These are phyloP conservation scores for Umbelopsis vinacea DNA, from an alignment of 192 early-diverging fungal genomes.

Conservation along the genomic window DNA sequence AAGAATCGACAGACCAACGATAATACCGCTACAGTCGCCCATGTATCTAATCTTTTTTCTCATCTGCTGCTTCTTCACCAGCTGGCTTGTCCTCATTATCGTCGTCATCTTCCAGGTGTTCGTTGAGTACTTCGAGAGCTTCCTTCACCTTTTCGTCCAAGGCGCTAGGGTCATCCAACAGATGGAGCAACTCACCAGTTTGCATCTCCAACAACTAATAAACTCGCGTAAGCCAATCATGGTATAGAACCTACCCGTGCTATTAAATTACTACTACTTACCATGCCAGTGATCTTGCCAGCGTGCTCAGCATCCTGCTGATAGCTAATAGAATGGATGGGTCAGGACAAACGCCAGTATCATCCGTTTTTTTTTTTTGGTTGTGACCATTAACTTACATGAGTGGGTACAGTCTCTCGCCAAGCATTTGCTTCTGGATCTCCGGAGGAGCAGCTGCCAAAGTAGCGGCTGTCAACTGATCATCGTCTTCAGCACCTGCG, in stretches of 20 bases:
- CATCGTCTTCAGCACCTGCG: constrained; percentile 44
- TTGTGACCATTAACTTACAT: constrained; percentile 54
- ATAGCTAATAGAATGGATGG: constrained; percentile 18
- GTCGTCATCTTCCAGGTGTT: constrained; percentile 47
- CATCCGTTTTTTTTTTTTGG: too few species aligned
- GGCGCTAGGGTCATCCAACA: constrained; percentile 85
- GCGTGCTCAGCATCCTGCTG: constrained; percentile 74
- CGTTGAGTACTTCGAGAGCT: constrained; percentile 83
- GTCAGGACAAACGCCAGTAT: neutral
- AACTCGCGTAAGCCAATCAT: neutral
- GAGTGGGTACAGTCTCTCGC: constrained; percentile 92
- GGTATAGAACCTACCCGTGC: neutral
- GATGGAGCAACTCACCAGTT: constrained; percentile 87
- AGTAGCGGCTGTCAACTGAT: constrained; percentile 64
- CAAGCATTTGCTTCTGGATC: constrained; percentile 95
- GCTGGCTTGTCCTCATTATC: constrained; percentile 1
- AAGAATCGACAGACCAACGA: too few species aligned
- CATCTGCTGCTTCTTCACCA: constrained; percentile 10
- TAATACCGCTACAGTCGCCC: too few species aligned
- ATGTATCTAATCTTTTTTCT: constrained; percentile 17
- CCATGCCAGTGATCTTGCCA: constrained; percentile 99
- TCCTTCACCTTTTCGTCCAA: constrained; percentile 82
- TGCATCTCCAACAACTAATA: constrained; percentile 89
- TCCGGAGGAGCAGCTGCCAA: constrained; percentile 82
- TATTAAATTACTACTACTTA: constrained; percentile 26